These are phyloP conservation scores for Xylaria arbuscula DNA, from an alignment of 2,329 filamentous ascomycete genomes.

Conservation along the genomic window DNA sequence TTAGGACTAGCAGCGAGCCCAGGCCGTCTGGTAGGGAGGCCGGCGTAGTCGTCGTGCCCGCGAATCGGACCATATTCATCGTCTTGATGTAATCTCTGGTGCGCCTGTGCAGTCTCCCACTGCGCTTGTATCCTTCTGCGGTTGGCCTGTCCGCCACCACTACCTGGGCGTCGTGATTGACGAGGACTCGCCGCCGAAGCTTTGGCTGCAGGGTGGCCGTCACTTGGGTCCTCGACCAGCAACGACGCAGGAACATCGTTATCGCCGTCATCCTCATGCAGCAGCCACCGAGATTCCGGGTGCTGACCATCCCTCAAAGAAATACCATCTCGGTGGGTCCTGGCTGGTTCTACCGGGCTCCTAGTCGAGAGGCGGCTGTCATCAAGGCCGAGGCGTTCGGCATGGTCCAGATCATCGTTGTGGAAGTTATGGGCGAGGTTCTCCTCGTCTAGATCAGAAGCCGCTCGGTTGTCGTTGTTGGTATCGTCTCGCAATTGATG, in stretches of 20 bases:
- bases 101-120: conserved; percentile 66
- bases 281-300: conserved; percentile 46
- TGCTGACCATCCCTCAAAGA: conserved; percentile 35
- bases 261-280: conserved; percentile 53
- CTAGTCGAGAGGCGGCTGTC: conserved; percentile 60
- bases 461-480: conserved; percentile 55
- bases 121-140: conserved; percentile 60
- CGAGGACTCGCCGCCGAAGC: conserved; percentile 42
- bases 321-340: conserved; percentile 33
- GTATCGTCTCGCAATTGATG: conserved; percentile 60
- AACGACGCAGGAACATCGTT: conserved; percentile 74
- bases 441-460: conserved; percentile 62
- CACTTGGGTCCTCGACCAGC: conserved; percentile 63
- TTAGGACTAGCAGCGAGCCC: conserved; percentile 56
- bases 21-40: conserved; percentile 40
- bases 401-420: conserved; percentile 60
- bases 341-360: conserved; percentile 47
- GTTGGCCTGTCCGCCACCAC: conserved; percentile 57
- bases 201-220: conserved; percentile 42
- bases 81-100: conserved; percentile 62
- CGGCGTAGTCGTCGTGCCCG: conserved; percentile 32
- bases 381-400: conserved; percentile 56
- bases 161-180: conserved; percentile 46
- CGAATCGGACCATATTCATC: conserved; percentile 44
- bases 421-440: conserved; percentile 64